phyloP scores from a whole-genome alignment of 164 flowering plant species.

The Nelumbo lutea region DNA sequence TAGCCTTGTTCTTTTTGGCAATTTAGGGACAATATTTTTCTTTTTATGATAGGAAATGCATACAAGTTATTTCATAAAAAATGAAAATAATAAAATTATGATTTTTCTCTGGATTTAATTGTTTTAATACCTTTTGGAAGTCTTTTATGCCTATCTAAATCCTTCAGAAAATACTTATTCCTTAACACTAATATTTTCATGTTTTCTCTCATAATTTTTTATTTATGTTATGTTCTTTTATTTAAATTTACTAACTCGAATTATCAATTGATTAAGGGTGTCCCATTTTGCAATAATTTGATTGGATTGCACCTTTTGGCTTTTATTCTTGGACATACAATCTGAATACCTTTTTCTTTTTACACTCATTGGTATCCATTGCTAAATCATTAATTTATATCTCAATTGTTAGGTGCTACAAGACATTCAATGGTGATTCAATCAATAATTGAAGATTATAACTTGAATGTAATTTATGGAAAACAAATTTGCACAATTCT shows the following conservation, averaged over 20 bases:
- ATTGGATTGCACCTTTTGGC: no score
- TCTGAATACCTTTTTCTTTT: background rate
- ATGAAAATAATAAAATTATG: background rate
- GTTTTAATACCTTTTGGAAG: no score
- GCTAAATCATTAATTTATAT: constrained; percentile 6
- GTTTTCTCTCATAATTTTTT: background rate
- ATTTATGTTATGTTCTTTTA: background rate
- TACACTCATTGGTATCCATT: background rate
- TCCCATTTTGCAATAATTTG: background rate
- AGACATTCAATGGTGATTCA: no score
- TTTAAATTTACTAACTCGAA: no score
- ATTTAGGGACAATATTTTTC: no score
- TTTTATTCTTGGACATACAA: background rate
- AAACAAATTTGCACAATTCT: no score
- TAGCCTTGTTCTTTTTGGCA: no score
- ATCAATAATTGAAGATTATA: no score
- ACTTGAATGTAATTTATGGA: no score
- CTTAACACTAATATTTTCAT: background rate
- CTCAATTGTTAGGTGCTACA: constrained; percentile 26
- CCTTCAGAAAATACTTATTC: background rate
- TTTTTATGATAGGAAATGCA: no score
- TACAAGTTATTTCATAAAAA: background rate
- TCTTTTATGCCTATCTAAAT: background rate
- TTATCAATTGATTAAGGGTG: background rate
- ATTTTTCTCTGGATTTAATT: background rate